These are phyloP conservation scores for Sporobolomyces roseus DNA, from an alignment of 768 basidiomycete genomes.

Conservation along the genomic window DNA sequence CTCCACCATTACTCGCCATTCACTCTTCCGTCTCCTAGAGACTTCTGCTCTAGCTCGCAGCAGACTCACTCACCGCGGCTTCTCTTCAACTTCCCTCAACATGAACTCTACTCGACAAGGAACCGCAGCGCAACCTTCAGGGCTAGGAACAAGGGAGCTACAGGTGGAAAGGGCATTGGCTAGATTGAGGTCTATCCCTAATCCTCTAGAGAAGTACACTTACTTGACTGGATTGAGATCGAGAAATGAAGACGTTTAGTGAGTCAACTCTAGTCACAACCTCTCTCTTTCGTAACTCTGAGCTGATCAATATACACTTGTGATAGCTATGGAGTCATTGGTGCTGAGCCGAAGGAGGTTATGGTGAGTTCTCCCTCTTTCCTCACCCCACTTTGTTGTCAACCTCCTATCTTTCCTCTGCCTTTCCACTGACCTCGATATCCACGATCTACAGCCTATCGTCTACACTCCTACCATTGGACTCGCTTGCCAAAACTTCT, in stretches of 20 bases:
- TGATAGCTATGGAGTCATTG: conserved; percentile 70
- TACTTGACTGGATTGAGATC: conserved; percentile 72
- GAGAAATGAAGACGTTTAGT: conserved; percentile 69
- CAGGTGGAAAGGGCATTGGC: conserved; percentile 41
- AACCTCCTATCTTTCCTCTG: too few species aligned
- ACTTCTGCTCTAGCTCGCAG: neutral
- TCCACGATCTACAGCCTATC: conserved; percentile 25
- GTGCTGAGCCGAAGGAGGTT: conserved; percentile 58
- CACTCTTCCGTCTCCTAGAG: conserved; percentile 1
- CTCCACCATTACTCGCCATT: neutral
- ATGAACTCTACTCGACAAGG: neutral
- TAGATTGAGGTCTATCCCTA: conserved; percentile 32
- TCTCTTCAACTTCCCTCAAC: neutral
- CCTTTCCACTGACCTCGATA: too few species aligned
- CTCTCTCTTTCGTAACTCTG: too few species aligned
- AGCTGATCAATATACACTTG: too few species aligned
- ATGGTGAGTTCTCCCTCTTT: conserved; percentile 51
- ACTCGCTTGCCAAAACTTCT: conserved; percentile 41
- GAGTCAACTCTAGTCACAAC: too few species aligned
- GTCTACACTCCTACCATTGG: conserved; percentile 30
- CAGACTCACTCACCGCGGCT: neutral
- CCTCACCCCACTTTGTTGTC: neutral
- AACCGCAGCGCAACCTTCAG: neutral
- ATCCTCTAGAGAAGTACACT: conserved; percentile 70
- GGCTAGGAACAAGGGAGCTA: conserved; percentile 27